Conservation (phyloP, 2,329 filamentous ascomycete species). For the Xylaria sp. region DNA sequence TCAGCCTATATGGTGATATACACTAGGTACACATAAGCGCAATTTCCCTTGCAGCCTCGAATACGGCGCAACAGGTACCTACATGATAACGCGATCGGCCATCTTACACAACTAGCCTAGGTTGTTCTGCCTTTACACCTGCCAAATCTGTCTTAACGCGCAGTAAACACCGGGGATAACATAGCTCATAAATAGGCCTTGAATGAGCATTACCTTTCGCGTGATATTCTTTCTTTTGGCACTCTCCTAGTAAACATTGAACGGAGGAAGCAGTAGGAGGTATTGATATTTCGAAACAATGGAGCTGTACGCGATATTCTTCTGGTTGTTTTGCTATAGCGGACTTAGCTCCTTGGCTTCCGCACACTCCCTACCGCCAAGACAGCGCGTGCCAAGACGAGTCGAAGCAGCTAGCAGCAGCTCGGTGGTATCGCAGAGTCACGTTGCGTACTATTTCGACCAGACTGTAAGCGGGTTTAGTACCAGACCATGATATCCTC, state of each 20-base stretch:
- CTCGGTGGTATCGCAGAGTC: conserved; percentile 17
- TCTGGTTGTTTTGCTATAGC: conserved; percentile 31
- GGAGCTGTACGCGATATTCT: conserved; percentile 25
- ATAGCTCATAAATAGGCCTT: conserved; percentile 22
- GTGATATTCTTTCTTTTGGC: conserved; percentile 5
- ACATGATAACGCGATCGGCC: neutral
- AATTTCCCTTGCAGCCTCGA: conserved; percentile 6
- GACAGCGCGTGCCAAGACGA: conserved; percentile 21
- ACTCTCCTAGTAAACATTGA: conserved; percentile 7
- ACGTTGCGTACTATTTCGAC: conserved; percentile 34
- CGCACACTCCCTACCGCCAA: conserved; percentile 22
- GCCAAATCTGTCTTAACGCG: conserved; percentile 23
- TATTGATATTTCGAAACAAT: conserved; percentile 18
- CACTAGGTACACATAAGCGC: neutral
- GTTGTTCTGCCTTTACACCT: conserved; percentile 8
- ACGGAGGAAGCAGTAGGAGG: conserved; percentile 1
- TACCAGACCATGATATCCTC: neutral
- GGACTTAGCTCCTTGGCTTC: conserved; percentile 30
- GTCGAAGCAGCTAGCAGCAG: conserved; percentile 11
- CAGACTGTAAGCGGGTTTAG: conserved; percentile 22
- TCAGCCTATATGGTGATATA: neutral
- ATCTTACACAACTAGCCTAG: conserved; percentile 11
- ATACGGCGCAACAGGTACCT: neutral
- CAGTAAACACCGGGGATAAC: conserved; percentile 10
- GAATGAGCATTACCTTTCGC: neutral